Evolutionary conservation across 129 eudicot species (phyloP), one percentile per base, ranked within the genome.

Genomic region (Chrysanthemum makinoi): DNA sequence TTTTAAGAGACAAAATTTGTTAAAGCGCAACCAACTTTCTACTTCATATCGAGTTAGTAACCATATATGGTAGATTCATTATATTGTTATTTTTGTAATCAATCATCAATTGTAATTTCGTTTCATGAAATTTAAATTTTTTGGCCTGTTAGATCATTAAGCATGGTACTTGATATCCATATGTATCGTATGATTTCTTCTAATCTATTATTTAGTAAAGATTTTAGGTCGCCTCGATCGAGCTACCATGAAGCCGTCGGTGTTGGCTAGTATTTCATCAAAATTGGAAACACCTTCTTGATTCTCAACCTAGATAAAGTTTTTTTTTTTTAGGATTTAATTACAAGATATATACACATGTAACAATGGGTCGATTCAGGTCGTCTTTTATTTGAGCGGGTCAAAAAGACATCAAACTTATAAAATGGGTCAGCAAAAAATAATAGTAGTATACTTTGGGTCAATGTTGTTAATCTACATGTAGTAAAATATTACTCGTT

Each of bases 241-340:
- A 22, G 94, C 94, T 44, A 87, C 94, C 94, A 87, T 87, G 76
- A 88, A 88, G 24, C 86, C 95, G 50, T 88, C 95, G 3, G 95
- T 66, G 75, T 85, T 88, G 43, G 82, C 79, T 26, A 88, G 83
- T 30, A 88, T 88, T 0, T 88, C 95, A 48, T 88, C 95, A 28
- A 88, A 88, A 71, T 88, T 88, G 8, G 86, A 74, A 63, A 85
- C 90, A 10, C 95, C 95, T 80, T 88, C 90, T 82, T 88, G 95
- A 80, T 88, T 88, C 73, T 88, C 95, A 71, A 88, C 90, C 95
- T 88, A 62, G 74, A 60, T n/a, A 24, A 24, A n/a, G n/a, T n/a
- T n/a, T n/a, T n/a, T 30, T 5, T 17, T 17, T 13, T 70, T 33
- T 7, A 10, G 30, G 65, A 35, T 69, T 69, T 69, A 10, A 69